phyloP scores from a whole-genome alignment of 768 basidiomycete genomes.

The Tephrocybe sp. region DNA sequence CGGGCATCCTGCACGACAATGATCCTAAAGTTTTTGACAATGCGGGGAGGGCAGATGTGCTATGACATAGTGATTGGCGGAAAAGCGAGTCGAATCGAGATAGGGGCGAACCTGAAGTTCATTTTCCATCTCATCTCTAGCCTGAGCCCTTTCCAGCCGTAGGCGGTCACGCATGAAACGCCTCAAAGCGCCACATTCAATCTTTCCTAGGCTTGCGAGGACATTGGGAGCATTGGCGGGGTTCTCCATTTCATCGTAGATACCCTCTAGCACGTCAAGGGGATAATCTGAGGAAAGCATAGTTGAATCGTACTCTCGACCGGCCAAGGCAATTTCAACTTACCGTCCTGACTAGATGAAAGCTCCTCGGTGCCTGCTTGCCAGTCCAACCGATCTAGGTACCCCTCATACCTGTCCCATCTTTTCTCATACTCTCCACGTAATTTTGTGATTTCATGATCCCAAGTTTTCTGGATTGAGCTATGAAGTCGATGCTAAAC shows the following conservation, averaged over 20 bases:
- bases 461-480: constrained; percentile 48
- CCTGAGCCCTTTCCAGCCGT: constrained; percentile 45
- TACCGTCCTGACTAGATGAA: constrained; percentile 38
- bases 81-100: neutral
- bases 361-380: constrained; percentile 49
- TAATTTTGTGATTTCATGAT: constrained; percentile 56
- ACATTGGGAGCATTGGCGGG: constrained; percentile 39
- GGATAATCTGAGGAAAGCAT: constrained; percentile 28
- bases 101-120: constrained; percentile 62
- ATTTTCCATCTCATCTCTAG: constrained; percentile 60
- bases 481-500: neutral
- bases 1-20: constrained; percentile 63
- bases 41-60: constrained; percentile 66
- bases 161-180: constrained; percentile 46
- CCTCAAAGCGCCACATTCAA: constrained; percentile 65
- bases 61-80: constrained; percentile 19
- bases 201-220: constrained; percentile 36
- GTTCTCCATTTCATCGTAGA: constrained; percentile 68
- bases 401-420: constrained; percentile 48
- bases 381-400: constrained; percentile 62
- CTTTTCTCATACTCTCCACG: constrained; percentile 56
- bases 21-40: constrained; percentile 76
- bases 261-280: constrained; percentile 47
- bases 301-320: neutral
- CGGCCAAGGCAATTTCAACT: constrained; percentile 8